A percentile compares a stretch with the other conserved stretches of the same genome.
Evolutionary conservation across 148 eudicot species (phyloP).

Genomic region (Cornus suecica): DNA sequence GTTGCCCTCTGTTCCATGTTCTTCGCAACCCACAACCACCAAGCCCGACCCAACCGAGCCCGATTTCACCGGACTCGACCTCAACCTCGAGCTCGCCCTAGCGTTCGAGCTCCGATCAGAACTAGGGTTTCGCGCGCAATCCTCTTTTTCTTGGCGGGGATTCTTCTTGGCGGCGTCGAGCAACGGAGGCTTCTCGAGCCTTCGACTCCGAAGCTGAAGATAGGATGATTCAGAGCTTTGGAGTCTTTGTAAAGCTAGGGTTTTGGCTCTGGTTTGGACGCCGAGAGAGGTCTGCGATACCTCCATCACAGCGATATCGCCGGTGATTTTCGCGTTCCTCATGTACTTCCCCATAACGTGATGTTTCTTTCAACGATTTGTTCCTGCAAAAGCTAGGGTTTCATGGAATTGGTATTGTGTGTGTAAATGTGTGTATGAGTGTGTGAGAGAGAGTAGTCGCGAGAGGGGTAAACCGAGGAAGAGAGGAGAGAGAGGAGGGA

Average conservation of each 20-base stretch:
- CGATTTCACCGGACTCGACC: slow-evolving; percentile 21
- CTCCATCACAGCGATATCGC: slow-evolving; percentile 58
- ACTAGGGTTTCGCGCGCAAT: slow-evolving; percentile 5
- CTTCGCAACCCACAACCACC: background rate
- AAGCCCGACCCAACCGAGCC: slow-evolving; percentile 17
- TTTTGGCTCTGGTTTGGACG: slow-evolving; percentile 75
- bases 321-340: slow-evolving; percentile 59
- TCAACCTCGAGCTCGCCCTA: slow-evolving; percentile 20
- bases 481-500: background rate
- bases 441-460: background rate
- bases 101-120: background rate
- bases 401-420: background rate
- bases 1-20: slow-evolving; percentile 22
- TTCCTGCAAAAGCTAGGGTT: background rate
- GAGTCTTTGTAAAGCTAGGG: slow-evolving; percentile 64
- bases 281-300: slow-evolving; percentile 54
- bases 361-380: background rate
- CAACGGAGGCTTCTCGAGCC: slow-evolving; percentile 44
- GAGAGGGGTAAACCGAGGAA: slow-evolving; percentile 1
- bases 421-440: too few relatives aligned
- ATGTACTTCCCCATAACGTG: slow-evolving; percentile 59
- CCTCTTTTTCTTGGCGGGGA: background rate
- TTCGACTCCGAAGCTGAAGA: slow-evolving; percentile 71
- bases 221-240: slow-evolving; percentile 48
- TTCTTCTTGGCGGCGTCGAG: background rate